These are phyloP conservation scores for Solanum hybrid DNA, from an alignment of 305 asterid species.

Conservation along the genomic window DNA sequence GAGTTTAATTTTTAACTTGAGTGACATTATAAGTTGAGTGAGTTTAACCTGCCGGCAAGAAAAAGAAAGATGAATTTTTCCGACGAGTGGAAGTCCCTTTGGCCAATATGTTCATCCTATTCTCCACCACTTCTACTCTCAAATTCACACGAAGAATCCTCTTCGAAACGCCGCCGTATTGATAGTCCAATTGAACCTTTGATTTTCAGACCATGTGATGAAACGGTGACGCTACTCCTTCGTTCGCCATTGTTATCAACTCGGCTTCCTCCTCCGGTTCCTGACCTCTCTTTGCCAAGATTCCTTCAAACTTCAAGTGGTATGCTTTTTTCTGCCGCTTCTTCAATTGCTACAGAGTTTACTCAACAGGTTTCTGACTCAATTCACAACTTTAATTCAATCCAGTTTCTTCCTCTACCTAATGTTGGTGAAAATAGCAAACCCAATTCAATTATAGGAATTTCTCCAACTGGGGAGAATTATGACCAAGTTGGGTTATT, in stretches of 20 bases:
- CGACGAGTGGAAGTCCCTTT: constrained; percentile 51
- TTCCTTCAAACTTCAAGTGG: constrained; percentile 25
- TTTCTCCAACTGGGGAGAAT: constrained; percentile 66
- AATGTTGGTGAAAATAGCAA: neutral
- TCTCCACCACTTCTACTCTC: constrained; percentile 38
- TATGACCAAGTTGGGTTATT: constrained; percentile 47
- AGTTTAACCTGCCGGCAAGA: neutral
- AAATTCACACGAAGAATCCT: neutral
- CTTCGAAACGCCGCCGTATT: constrained; percentile 8
- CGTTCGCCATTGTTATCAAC: constrained; percentile 37
- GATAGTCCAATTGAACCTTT: constrained; percentile 40
- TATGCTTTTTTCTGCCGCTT: constrained; percentile 20
- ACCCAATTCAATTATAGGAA: constrained; percentile 18
- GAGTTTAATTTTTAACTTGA: neutral
- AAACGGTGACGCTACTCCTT: constrained; percentile 26
- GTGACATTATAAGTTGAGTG: too few species aligned
- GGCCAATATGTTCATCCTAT: constrained; percentile 37
- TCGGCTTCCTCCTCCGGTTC: constrained; percentile 44
- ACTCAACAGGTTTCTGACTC: constrained; percentile 21
- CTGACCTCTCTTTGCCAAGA: constrained; percentile 30
- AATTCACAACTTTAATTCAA: constrained; percentile 42
- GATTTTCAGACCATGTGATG: constrained; percentile 28
- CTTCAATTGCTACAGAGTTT: constrained; percentile 31
- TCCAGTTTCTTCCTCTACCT: constrained; percentile 45
- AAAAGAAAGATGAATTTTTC: constrained; percentile 24